A percentile compares a stretch with the other conserved stretches of the same genome.
phyloP scores from a whole-genome alignment of 768 basidiomycete genomes.

The Suillus placidus region DNA sequence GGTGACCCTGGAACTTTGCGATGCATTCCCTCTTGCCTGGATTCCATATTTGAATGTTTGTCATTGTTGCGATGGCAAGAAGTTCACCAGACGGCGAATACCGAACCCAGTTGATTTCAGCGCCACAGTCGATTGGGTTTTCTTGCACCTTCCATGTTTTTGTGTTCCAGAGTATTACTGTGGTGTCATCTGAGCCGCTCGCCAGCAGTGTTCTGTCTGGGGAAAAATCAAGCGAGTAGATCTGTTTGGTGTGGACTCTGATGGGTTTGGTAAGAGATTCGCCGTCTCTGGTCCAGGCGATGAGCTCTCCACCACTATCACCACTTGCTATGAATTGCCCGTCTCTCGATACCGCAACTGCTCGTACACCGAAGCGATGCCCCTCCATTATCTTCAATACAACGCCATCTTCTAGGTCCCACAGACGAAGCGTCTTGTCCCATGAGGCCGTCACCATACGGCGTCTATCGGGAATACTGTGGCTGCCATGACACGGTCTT shows the following conservation, averaged over 20 bases:
- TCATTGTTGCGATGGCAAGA: too few relatives aligned
- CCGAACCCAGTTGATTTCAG: not conserved
- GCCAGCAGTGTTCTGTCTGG: not conserved
- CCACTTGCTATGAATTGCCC: not conserved
- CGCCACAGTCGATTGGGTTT: not conserved
- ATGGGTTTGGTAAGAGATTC: not conserved
- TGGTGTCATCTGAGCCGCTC: not conserved
- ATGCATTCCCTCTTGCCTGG: too few relatives aligned
- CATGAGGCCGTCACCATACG: not conserved
- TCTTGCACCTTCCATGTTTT: not conserved
- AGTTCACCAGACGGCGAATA: not conserved
- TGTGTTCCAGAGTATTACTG: not conserved
- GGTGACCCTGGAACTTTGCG: too few relatives aligned
- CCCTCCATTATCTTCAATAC: slow-evolving; percentile 2
- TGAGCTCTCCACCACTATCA: not conserved
- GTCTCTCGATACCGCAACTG: not conserved
- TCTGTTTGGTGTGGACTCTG: not conserved
- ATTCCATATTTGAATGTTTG: too few relatives aligned
- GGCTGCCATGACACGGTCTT: not conserved
- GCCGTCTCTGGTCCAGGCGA: not conserved
- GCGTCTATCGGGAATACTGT: not conserved
- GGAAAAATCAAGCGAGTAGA: not conserved
- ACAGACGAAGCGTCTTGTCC: not conserved
- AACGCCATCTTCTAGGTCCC: not conserved
- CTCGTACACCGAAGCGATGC: not conserved